Percentiles rank a stretch among this genome's conserved stretches.
Evolutionary conservation across 495 filamentous ascomycete species (phyloP).

Genomic region (Penicillium pancosmium): DNA sequence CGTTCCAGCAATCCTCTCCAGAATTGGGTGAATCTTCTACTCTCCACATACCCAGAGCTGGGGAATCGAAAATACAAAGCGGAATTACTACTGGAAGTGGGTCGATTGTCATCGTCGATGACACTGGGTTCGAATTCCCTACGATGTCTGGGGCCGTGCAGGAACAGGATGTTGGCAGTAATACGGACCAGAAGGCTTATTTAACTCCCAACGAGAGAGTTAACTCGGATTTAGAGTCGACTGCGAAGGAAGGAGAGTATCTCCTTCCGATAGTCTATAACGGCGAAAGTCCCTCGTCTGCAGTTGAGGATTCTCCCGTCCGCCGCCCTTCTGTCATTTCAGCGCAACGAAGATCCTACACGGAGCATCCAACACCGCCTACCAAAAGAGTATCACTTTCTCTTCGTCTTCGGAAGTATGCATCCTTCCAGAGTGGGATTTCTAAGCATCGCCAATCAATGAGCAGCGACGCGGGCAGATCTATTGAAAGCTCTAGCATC

Average conservation of each 20-base stretch:
- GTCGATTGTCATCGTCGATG: slow-evolving; percentile 86
- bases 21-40: slow-evolving; percentile 7
- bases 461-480: slow-evolving; percentile 62
- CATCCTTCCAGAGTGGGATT: slow-evolving; percentile 74
- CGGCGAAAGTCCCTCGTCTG: slow-evolving; percentile 19
- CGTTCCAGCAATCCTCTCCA: slow-evolving; percentile 4
- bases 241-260: slow-evolving; percentile 31
- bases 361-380: slow-evolving; percentile 30
- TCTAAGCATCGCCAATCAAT: slow-evolving; percentile 58
- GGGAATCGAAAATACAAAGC: slow-evolving; percentile 46
- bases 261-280: slow-evolving; percentile 41
- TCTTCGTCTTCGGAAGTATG: slow-evolving; percentile 59
- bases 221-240: slow-evolving; percentile 26
- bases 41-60: slow-evolving; percentile 10
- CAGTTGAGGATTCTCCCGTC: slow-evolving; percentile 17
- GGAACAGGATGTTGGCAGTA: slow-evolving; percentile 3
- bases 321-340: slow-evolving; percentile 22
- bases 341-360: slow-evolving; percentile 37
- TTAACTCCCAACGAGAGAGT: slow-evolving; percentile 8
- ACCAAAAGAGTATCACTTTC: slow-evolving; percentile 37
- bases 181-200: slow-evolving; percentile 16
- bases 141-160: slow-evolving; percentile 40
- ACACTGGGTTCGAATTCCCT: slow-evolving; percentile 43
- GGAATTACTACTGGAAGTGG: slow-evolving; percentile 76
- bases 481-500: slow-evolving; percentile 42